phyloP scores from a whole-genome alignment of 2,329 filamentous ascomycete genomes.

The Neonectria hederae region DNA sequence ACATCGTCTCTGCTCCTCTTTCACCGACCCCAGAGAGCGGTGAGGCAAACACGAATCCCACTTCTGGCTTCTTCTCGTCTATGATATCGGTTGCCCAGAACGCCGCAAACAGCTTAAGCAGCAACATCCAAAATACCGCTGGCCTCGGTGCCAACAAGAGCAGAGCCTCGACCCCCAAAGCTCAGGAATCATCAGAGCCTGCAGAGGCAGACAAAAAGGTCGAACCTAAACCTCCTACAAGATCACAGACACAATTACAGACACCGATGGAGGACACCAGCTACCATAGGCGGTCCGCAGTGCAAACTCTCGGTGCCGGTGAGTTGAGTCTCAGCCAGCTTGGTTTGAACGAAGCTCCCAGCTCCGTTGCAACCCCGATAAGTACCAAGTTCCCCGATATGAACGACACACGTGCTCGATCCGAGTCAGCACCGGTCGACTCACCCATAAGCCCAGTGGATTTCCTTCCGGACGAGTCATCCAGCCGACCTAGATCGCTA shows the following conservation, averaged over 20 bases:
- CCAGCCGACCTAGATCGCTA: slow-evolving; percentile 58
- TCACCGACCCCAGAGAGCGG: slow-evolving; percentile 80
- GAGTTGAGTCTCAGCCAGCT: slow-evolving; percentile 90
- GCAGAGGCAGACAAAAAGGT: slow-evolving; percentile 51
- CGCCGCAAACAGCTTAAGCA: slow-evolving; percentile 77
- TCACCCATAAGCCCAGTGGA: slow-evolving; percentile 42
- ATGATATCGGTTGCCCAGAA: slow-evolving; percentile 94
- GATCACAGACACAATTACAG: slow-evolving; percentile 45
- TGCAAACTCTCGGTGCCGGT: slow-evolving; percentile 89
- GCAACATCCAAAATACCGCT: slow-evolving; percentile 75
- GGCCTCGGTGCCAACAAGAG: slow-evolving; percentile 58
- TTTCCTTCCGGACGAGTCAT: slow-evolving; percentile 46
- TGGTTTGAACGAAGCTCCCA: slow-evolving; percentile 74
- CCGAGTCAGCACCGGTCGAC: slow-evolving; percentile 69
- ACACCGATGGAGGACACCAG: slow-evolving; percentile 45
- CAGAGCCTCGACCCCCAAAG: slow-evolving; percentile 38
- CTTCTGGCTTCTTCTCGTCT: slow-evolving; percentile 86
- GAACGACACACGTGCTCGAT: slow-evolving; percentile 58
- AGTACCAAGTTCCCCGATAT: slow-evolving; percentile 63
- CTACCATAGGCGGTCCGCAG: slow-evolving; percentile 75
- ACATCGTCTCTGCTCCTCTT: slow-evolving; percentile 74
- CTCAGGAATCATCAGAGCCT: slow-evolving; percentile 40
- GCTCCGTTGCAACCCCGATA: slow-evolving; percentile 64
- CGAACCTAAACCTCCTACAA: slow-evolving; percentile 48
- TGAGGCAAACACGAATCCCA: slow-evolving; percentile 56